These are phyloP conservation scores for Manihot esculenta DNA, from an alignment of 441 rosid species.

Conservation along the genomic window DNA sequence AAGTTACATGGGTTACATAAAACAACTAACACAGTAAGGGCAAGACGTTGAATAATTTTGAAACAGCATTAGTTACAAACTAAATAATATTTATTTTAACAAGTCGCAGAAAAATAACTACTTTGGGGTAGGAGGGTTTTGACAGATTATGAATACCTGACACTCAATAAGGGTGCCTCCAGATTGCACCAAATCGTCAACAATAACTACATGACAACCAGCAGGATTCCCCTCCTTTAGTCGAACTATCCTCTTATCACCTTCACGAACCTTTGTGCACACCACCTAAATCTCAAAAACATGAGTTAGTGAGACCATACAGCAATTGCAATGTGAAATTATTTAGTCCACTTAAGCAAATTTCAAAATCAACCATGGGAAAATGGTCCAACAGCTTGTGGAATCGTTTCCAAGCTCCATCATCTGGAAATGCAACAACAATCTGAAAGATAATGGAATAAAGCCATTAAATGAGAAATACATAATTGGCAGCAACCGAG, in stretches of 20 bases:
- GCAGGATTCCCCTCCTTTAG: slow-evolving; percentile 91
- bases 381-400: slow-evolving; percentile 84
- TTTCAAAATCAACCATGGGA: slow-evolving; percentile 56
- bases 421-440: slow-evolving; percentile 95
- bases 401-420: slow-evolving; percentile 99
- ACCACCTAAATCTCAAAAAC: slow-evolving; percentile 63
- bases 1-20: background rate
- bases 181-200: slow-evolving; percentile 95
- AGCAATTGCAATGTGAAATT: background rate
- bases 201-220: slow-evolving; percentile 89
- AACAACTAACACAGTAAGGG: background rate
- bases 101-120: background rate
- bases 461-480: background rate
- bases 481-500: background rate
- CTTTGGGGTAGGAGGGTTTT: background rate
- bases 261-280: slow-evolving; percentile 96
- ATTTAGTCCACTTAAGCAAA: slow-evolving; percentile 6
- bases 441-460: slow-evolving; percentile 39
- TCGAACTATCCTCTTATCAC: slow-evolving; percentile 87
- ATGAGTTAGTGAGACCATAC: slow-evolving; percentile 15
- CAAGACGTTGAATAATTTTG: background rate
- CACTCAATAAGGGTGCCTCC: slow-evolving; percentile 98
- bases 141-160: slow-evolving; percentile 53
- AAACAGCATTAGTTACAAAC: background rate
- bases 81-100: background rate